phyloP scores from a whole-genome alignment of 352 stramenopile species.

The Phytophthora boehmeriae region DNA sequence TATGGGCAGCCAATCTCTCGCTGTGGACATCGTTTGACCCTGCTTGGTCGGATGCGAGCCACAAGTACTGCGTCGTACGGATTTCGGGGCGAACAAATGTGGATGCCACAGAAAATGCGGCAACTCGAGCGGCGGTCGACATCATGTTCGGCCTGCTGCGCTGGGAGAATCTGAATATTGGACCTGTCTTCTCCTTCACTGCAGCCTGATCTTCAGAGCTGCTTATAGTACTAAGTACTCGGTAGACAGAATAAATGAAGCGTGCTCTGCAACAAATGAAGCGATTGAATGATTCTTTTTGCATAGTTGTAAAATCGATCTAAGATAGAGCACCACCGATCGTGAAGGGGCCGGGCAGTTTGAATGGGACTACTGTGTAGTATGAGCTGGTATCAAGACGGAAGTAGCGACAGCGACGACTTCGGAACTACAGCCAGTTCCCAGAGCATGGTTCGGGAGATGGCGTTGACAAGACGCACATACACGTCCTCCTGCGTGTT shows the following conservation, averaged over 20 bases:
- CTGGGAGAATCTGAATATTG: constrained; percentile 63
- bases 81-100: constrained; percentile 31
- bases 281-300: too few species aligned
- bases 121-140: constrained; percentile 40
- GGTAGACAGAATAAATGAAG: too few species aligned
- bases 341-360: constrained; percentile 15
- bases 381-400: constrained; percentile 13
- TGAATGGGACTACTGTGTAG: too few species aligned
- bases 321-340: too few species aligned
- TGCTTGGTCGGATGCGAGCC: constrained; percentile 11
- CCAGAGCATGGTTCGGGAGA: constrained; percentile 61
- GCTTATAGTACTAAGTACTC: background rate
- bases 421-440: constrained; percentile 56
- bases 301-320: too few species aligned
- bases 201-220: background rate
- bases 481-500: constrained; percentile 64
- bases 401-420: constrained; percentile 28
- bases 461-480: constrained; percentile 53
- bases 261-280: too few species aligned
- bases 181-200: constrained; percentile 44
- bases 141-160: constrained; percentile 55
- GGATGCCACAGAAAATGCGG: constrained; percentile 16
- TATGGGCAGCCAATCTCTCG: constrained; percentile 41
- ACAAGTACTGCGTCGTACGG: constrained; percentile 32
- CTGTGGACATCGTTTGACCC: constrained; percentile 40